Conservation (phyloP, 306 rosid species). For the Argentina anserina region DNA sequence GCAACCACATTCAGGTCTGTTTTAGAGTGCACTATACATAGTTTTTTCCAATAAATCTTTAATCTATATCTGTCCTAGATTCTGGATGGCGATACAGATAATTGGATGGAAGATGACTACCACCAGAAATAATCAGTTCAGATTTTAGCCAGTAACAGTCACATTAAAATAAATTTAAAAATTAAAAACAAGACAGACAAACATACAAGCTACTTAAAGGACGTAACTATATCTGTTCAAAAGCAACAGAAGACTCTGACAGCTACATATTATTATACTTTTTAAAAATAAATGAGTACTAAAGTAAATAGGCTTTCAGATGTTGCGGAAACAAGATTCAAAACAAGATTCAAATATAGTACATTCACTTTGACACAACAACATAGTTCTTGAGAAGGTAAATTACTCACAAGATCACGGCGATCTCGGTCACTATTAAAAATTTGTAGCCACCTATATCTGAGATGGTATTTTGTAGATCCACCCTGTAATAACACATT, state of each 20-base stretch:
- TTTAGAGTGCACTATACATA: neutral
- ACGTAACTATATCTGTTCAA: neutral
- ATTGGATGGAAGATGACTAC: neutral
- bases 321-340: neutral
- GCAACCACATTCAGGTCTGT: neutral
- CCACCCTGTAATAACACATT: constrained; percentile 64
- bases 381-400: neutral
- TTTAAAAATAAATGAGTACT: neutral
- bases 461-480: constrained; percentile 80
- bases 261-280: neutral
- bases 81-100: neutral
- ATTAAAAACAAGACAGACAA: neutral
- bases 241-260: neutral
- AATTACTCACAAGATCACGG: constrained; percentile 76
- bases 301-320: neutral
- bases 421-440: constrained; percentile 89
- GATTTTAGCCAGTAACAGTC: neutral
- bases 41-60: neutral
- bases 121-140: neutral
- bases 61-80: neutral
- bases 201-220: neutral
- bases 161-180: neutral
- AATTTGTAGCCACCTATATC: constrained; percentile 87
- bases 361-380: neutral
- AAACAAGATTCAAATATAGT: too few species aligned